Evolutionary conservation across 805 yeast species (phyloP).

Genomic region (Teunomyces kruisii): DNA sequence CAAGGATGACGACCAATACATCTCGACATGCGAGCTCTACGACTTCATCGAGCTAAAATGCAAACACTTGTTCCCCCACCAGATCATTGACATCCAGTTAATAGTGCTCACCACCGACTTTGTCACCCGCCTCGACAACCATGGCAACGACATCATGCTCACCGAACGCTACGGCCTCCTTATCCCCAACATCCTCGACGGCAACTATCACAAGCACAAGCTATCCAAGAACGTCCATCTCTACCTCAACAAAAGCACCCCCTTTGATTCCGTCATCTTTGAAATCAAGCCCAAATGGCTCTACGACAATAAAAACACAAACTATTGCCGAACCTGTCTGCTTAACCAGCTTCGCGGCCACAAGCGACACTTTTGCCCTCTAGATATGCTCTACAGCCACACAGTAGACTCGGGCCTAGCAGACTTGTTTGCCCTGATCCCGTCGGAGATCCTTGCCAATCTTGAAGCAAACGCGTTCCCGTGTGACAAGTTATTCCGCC

Average conservation of each 20-base stretch:
- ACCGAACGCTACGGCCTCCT: conserved; percentile 45
- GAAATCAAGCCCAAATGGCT: conserved; percentile 69
- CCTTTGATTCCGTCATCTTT: conserved; percentile 22
- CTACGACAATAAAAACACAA: conserved; percentile 40
- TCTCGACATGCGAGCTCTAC: conserved; percentile 41
- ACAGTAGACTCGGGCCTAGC: conserved; percentile 34
- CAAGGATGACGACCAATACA: conserved; percentile 33
- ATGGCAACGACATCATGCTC: conserved; percentile 28
- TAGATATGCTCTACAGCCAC: conserved; percentile 38
- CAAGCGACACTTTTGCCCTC: conserved; percentile 46
- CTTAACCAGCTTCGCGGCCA: conserved; percentile 36
- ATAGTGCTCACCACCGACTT: conserved; percentile 32
- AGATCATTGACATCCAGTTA: conserved; percentile 32
- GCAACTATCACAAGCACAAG: conserved; percentile 23
- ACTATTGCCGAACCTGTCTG: conserved; percentile 60
- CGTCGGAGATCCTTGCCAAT: conserved; percentile 15
- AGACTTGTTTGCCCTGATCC: conserved; percentile 25
- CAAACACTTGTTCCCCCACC: conserved; percentile 28
- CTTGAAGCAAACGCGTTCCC: conserved; percentile 34
- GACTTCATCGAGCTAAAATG: conserved; percentile 39
- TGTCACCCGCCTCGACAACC: conserved; percentile 24
- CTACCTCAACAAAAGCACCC: conserved; percentile 9
- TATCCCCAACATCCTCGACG: conserved; percentile 41
- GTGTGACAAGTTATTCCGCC: conserved; percentile 27
- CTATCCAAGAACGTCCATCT: conserved; percentile 40